Conservation (phyloP, 768 basidiomycete genomes). For the Tylopilus sp. region DNA sequence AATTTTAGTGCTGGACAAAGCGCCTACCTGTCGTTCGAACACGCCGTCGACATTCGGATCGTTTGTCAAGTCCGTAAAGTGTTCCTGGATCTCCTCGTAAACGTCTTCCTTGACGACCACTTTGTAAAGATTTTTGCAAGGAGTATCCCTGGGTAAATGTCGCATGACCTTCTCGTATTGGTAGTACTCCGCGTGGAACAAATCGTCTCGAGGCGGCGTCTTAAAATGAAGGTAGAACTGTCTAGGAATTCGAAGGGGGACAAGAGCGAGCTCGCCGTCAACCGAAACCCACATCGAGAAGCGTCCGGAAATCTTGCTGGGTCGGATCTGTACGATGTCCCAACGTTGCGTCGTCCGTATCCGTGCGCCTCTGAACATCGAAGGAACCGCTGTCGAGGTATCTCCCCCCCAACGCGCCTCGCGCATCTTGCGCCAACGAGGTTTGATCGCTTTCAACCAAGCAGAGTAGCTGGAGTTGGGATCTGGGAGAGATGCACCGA, state of each 20-base stretch:
- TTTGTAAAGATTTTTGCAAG: constrained; percentile 78
- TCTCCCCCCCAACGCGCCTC: constrained; percentile 44
- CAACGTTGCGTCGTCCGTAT: constrained; percentile 66
- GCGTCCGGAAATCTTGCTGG: constrained; percentile 71
- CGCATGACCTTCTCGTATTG: constrained; percentile 67
- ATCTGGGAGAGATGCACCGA: constrained; percentile 52
- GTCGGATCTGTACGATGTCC: constrained; percentile 91
- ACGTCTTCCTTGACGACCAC: constrained; percentile 79
- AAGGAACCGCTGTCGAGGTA: constrained; percentile 49
- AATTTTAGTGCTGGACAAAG: neutral
- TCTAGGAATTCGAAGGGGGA: constrained; percentile 82
- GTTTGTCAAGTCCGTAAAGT: constrained; percentile 90
- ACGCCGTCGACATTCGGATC: constrained; percentile 94
- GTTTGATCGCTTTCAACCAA: constrained; percentile 76
- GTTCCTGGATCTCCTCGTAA: constrained; percentile 81
- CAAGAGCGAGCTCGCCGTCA: constrained; percentile 71
- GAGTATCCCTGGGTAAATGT: constrained; percentile 74
- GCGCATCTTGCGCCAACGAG: constrained; percentile 67
- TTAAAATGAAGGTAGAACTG: constrained; percentile 94
- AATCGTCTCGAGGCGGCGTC: constrained; percentile 54
- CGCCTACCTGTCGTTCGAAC: constrained; percentile 82
- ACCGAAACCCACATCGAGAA: constrained; percentile 87
- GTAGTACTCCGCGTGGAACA: constrained; percentile 71
- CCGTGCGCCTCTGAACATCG: constrained; percentile 68
- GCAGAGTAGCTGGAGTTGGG: constrained; percentile 61